Conservation (phyloP, 169 alveolate genomes). For the Cryptosporidium sp. region DNA sequence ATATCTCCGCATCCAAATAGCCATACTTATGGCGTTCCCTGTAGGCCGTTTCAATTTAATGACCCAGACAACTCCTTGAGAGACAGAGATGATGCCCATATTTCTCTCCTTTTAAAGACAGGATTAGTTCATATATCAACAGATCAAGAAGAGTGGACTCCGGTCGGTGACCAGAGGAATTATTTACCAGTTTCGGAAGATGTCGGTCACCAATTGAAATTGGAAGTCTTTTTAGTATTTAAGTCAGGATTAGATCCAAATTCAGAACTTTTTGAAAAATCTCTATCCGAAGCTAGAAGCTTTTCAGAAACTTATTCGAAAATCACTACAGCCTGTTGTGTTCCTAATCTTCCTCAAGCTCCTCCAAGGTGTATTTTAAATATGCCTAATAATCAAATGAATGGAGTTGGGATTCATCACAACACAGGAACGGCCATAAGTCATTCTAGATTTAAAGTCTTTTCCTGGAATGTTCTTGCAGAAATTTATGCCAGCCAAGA, state of each 20-base stretch:
- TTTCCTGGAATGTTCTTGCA: constrained; percentile 84
- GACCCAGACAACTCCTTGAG: constrained; percentile 80
- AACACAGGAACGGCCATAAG: constrained; percentile 1
- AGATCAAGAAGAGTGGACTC: constrained; percentile 80
- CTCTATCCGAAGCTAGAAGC: constrained; percentile 19
- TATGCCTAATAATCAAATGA: constrained; percentile 19
- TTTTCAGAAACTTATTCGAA: constrained; percentile 79
- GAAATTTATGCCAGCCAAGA: constrained; percentile 85
- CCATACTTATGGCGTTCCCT: constrained; percentile 85
- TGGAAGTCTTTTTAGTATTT: constrained; percentile 81
- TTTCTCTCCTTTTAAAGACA: constrained; percentile 79
- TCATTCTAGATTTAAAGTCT: constrained; percentile 77
- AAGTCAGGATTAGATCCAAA: constrained; percentile 47
- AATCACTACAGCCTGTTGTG: constrained; percentile 82
- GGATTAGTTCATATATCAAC: constrained; percentile 78
- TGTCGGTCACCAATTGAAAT: constrained; percentile 82
- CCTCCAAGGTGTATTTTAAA: constrained; percentile 67
- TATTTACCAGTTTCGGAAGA: constrained; percentile 82
- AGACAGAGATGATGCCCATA: constrained; percentile 82
- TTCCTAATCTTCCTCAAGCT: constrained; percentile 79
- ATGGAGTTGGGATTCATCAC: constrained; percentile 4
- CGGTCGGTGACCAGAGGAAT: constrained; percentile 79
- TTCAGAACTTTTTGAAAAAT: constrained; percentile 32
- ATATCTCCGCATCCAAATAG: constrained; percentile 83
- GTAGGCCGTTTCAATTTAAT: constrained; percentile 82